Percentiles rank a stretch among this genome's conserved stretches.
phyloP scores from a whole-genome alignment of 2,329 filamentous ascomycete species.

The Fusarium tjaetaba region DNA sequence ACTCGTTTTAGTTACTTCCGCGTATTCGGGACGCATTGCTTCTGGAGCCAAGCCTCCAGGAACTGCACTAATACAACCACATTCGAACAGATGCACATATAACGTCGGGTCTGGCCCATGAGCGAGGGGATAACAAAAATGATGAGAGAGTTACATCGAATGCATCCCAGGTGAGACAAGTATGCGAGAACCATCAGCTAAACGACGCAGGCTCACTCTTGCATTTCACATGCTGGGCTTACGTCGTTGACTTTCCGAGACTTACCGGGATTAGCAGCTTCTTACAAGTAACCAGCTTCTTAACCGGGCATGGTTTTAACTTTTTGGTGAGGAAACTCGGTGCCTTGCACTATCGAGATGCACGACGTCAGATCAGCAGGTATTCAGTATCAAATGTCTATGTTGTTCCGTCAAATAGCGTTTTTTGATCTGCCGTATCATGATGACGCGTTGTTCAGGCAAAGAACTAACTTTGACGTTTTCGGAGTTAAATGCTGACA shows the following conservation, averaged over 20 bases:
- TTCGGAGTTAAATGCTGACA: slow-evolving; percentile 1
- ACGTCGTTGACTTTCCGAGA: slow-evolving; percentile 26
- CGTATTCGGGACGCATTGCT: slow-evolving; percentile 17
- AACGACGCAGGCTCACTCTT: slow-evolving; percentile 17
- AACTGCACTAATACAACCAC: not conserved
- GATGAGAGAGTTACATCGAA: not conserved
- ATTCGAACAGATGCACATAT: not conserved
- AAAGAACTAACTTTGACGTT: not conserved
- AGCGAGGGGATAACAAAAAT: slow-evolving; percentile 1
- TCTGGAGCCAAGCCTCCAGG: not conserved
- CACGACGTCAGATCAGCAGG: slow-evolving; percentile 25
- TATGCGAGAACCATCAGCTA: slow-evolving; percentile 4
- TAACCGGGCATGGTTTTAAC: not conserved
- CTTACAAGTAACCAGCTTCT: not conserved
- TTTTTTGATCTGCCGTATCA: not conserved
- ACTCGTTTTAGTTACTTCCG: not conserved
- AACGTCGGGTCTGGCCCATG: not conserved
- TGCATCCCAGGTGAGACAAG: slow-evolving; percentile 21
- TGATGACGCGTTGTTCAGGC: slow-evolving; percentile 14
- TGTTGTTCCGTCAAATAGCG: not conserved
- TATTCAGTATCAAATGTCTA: not conserved
- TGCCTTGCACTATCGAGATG: slow-evolving; percentile 30
- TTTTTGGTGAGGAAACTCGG: not conserved
- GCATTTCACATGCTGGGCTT: slow-evolving; percentile 26
- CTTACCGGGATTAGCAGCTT: slow-evolving; percentile 11